These are phyloP conservation scores for Juglanconis oblonga DNA, from an alignment of 2,329 filamentous ascomycete species.

Conservation along the genomic window DNA sequence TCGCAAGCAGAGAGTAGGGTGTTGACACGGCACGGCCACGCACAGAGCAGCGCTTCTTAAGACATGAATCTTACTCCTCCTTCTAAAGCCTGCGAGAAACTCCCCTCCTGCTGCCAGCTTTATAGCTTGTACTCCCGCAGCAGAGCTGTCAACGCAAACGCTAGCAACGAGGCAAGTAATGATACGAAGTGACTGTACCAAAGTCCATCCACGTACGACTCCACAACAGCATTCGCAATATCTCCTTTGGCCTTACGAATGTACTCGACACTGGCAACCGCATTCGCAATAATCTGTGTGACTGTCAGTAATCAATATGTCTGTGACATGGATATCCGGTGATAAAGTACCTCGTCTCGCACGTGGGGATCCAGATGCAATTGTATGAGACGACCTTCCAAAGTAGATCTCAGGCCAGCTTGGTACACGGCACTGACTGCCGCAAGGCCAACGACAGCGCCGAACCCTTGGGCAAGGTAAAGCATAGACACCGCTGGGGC, in stretches of 20 bases:
- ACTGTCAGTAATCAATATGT: neutral
- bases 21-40: too few relatives aligned
- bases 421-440: conserved; percentile 35
- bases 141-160: conserved; percentile 25
- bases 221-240: conserved; percentile 28
- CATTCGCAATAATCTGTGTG: conserved; percentile 29
- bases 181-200: conserved; percentile 34
- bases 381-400: conserved; percentile 21
- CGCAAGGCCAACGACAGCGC: conserved; percentile 37
- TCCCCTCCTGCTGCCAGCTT: neutral
- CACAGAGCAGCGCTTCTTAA: too few relatives aligned
- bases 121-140: conserved; percentile 26
- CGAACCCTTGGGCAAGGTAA: conserved; percentile 35
- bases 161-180: conserved; percentile 26
- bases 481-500: conserved; percentile 40
- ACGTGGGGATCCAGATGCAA: conserved; percentile 22
- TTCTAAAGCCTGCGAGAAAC: too few relatives aligned
- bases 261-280: conserved; percentile 32
- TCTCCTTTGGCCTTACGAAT: conserved; percentile 25
- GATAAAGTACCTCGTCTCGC: conserved; percentile 21
- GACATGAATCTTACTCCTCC: too few relatives aligned
- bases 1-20: too few relatives aligned
- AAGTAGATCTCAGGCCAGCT: conserved; percentile 20
- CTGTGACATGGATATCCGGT: neutral
- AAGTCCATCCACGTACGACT: conserved; percentile 32